Evolutionary conservation across 208 protist species (phyloP).

Genomic region (Crithidia fasciculata): DNA sequence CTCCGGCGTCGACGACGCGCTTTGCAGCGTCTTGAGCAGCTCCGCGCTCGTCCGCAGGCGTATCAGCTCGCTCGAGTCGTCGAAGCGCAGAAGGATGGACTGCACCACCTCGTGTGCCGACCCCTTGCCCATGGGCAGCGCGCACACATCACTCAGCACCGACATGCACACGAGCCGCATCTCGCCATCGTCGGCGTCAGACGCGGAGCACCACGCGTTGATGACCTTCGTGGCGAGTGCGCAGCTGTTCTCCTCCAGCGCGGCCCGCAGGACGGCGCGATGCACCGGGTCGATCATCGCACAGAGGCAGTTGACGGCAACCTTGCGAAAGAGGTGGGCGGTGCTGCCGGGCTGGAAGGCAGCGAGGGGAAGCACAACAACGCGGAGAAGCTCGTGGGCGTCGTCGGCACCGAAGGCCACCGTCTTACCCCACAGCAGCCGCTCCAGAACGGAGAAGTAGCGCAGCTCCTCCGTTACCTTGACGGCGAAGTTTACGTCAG

Average conservation of each 20-base stretch:
- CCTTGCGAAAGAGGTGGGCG: conserved; percentile 86
- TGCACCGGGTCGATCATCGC: conserved; percentile 50
- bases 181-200: conserved; percentile 86
- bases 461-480: conserved; percentile 78
- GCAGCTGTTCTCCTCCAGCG: conserved; percentile 40
- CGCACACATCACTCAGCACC: conserved; percentile 49
- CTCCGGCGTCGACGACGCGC: conserved; percentile 22
- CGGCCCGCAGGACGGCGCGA: conserved; percentile 23
- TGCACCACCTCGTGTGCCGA: conserved; percentile 75
- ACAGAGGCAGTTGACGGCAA: conserved; percentile 82
- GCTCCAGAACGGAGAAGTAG: conserved; percentile 76
- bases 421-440: conserved; percentile 59
- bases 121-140: conserved; percentile 57
- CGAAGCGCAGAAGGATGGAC: conserved; percentile 77
- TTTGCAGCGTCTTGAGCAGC: conserved; percentile 31
- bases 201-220: conserved; percentile 70
- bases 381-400: conserved; percentile 63
- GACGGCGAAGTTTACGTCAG: conserved; percentile 70
- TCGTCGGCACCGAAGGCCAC: conserved; percentile 43
- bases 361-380: conserved; percentile 68
- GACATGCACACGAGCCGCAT: conserved; percentile 87
- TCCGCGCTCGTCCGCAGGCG: conserved; percentile 52
- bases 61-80: conserved; percentile 80
- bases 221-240: conserved; percentile 54
- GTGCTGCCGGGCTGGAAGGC: conserved; percentile 69